A percentile compares a stretch with the other conserved stretches of the same genome.
phyloP scores from a whole-genome alignment of 2,329 filamentous ascomycete genomes.

The Trichoderma brevicompactum region DNA sequence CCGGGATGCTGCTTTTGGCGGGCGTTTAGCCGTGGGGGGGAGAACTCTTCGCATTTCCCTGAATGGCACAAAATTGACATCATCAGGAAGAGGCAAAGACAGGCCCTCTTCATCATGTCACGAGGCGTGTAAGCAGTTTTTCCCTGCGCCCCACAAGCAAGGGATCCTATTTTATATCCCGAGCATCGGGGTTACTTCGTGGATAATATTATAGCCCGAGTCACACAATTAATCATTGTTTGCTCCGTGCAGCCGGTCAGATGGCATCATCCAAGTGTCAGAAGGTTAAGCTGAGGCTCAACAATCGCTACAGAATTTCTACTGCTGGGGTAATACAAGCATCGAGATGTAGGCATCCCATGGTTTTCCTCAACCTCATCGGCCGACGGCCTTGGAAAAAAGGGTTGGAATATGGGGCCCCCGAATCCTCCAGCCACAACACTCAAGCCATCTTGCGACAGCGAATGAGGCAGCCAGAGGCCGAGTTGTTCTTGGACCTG shows the following conservation, averaged over 20 bases:
- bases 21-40: too few relatives aligned
- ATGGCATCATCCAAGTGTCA: slow-evolving; percentile 9
- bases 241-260: neutral
- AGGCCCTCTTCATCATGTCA: neutral
- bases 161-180: slow-evolving; percentile 1
- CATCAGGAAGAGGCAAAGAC: neutral
- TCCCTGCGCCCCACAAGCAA: slow-evolving; percentile 6
- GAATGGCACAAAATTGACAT: neutral
- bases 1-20: neutral
- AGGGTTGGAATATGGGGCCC: slow-evolving; percentile 87
- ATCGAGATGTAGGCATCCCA: slow-evolving; percentile 69
- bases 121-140: slow-evolving; percentile 9
- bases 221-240: slow-evolving; percentile 16
- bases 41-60: too few relatives aligned
- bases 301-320: neutral
- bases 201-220: neutral
- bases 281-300: slow-evolving; percentile 16
- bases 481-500: slow-evolving; percentile 85
- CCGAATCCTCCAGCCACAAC: slow-evolving; percentile 60
- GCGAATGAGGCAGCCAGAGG: slow-evolving; percentile 69
- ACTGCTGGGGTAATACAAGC: neutral
- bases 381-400: slow-evolving; percentile 89
- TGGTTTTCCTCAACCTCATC: slow-evolving; percentile 92
- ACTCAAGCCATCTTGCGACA: slow-evolving; percentile 63
- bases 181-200: slow-evolving; percentile 14